Conservation (phyloP, 257 asterid species). For the Mitragyna speciosa region DNA sequence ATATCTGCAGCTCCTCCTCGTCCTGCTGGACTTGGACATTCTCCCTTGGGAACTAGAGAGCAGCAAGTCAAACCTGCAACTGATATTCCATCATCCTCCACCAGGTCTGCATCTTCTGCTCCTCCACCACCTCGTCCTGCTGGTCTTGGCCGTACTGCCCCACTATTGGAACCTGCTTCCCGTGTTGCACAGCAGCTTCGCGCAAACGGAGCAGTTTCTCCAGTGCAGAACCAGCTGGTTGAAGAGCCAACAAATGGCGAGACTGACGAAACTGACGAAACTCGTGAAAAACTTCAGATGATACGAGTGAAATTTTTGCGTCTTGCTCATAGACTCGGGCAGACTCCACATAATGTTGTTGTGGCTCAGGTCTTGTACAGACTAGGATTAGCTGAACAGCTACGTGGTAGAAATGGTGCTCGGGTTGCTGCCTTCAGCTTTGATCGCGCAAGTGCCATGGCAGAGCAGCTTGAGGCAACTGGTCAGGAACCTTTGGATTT, state of each 20-base stretch:
- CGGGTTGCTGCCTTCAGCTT: slow-evolving; percentile 91
- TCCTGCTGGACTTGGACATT: slow-evolving; percentile 56
- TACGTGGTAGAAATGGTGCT: slow-evolving; percentile 86
- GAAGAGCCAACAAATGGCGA: slow-evolving; percentile 77
- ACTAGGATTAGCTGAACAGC: slow-evolving; percentile 94
- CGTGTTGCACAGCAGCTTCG: slow-evolving; percentile 75
- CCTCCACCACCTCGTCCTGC: slow-evolving; percentile 66
- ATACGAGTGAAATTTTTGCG: slow-evolving; percentile 95
- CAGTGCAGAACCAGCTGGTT: slow-evolving; percentile 59
- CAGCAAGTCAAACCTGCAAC: slow-evolving; percentile 38
- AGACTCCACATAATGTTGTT: slow-evolving; percentile 95
- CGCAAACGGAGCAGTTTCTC: slow-evolving; percentile 70
- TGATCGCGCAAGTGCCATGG: slow-evolving; percentile 99
- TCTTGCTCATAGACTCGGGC: slow-evolving; percentile 94
- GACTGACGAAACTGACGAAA: slow-evolving; percentile 91
- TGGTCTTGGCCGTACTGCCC: slow-evolving; percentile 93
- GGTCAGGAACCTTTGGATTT: slow-evolving; percentile 92
- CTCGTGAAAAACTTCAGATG: slow-evolving; percentile 99
- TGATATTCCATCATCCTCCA: slow-evolving; percentile 40
- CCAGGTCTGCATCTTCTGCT: slow-evolving; percentile 29
- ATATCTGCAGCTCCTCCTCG: slow-evolving; percentile 27
- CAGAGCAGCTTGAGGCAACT: slow-evolving; percentile 95
- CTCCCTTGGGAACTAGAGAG: slow-evolving; percentile 51
- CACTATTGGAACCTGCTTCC: slow-evolving; percentile 68
- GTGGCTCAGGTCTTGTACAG: slow-evolving; percentile 98